Evolutionary conservation across 345 rosid genomes (phyloP), one percentile per base, ranked within the genome.

Genomic region (Citrus cavaleriei): DNA sequence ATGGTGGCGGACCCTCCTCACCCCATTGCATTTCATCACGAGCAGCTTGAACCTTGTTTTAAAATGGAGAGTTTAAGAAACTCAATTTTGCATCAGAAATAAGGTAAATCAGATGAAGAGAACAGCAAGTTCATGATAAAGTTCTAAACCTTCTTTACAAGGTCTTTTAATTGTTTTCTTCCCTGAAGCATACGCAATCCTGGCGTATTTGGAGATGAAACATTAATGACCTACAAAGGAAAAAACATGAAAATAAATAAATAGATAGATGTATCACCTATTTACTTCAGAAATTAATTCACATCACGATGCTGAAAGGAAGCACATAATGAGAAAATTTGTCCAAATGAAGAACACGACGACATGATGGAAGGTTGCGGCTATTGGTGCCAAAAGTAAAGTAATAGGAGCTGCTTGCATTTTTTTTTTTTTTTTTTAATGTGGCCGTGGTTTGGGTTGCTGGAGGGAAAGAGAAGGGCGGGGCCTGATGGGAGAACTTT

Each of bases 1-100:
- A 82, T 68, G 98, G 99, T 83, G 98, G 99, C 38, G 98, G 98
- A 49, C 98, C 98, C 57, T 93, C 99, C 84, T 94, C 99, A 70
- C 94, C 99, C 99, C 99, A 96, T 77, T 96, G 98, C 99, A 96
- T 96, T 88, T 96, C 99, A 93, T 96, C 99, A 65, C 98, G 90
- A 69, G 99, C 99, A 87, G 99, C 99, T 91, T 94, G 99, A 78
- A 96, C 86, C 97, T 92, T 80, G 22, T 77, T 24, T 46, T 19
- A 79, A 78, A 73, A 74, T n/a, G 70, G 78, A 68, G 40, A 24
- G 25, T 21, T 55, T 0, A 79, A 78, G 19, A 68, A 27, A n/a
- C 42, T 75, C 25, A 68, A 42, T 46, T 80, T 64, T n/a, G 40
- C 35, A 70, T 74, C 73, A 62, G 28, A 73, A 35, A 66, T 72